phyloP scores from a whole-genome alignment of 2,329 filamentous ascomycete genomes.

The Alternaria sp. region DNA sequence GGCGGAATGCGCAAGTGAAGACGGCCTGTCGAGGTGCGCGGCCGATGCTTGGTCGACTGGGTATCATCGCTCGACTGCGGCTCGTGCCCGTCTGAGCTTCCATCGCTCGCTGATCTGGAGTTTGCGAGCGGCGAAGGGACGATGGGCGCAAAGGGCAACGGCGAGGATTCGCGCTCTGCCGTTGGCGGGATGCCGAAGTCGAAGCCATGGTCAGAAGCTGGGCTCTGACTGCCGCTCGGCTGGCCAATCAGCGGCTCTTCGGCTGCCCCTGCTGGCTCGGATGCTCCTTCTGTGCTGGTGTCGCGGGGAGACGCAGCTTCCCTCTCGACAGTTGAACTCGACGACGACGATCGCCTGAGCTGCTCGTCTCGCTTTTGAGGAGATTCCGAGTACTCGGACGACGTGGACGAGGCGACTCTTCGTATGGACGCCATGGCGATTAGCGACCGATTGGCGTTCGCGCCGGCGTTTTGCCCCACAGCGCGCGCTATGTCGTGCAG shows the following conservation, averaged over 20 bases:
- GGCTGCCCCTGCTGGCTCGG: constrained; percentile 7
- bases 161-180: constrained; percentile 4
- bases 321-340: constrained; percentile 28
- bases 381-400: constrained; percentile 14
- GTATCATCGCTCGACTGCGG: constrained; percentile 15
- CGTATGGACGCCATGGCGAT: constrained; percentile 29
- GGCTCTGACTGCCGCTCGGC: constrained; percentile 6
- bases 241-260: background rate
- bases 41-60: constrained; percentile 1
- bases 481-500: constrained; percentile 3
- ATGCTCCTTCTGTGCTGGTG: constrained; percentile 6
- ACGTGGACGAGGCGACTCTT: constrained; percentile 25
- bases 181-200: constrained; percentile 11
- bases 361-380: constrained; percentile 26
- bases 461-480: constrained; percentile 3
- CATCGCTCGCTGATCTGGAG: constrained; percentile 6
- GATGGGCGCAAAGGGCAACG: constrained; percentile 13
- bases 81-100: background rate
- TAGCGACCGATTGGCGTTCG: constrained; percentile 3
- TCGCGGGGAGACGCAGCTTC: constrained; percentile 25
- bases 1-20: constrained; percentile 14
- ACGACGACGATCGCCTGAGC: constrained; percentile 25
- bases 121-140: constrained; percentile 15
- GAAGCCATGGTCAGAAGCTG: constrained; percentile 8
- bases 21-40: constrained; percentile 2